Base-by-base conservation (phyloP, 352 stramenopile genomes). In the Pythium sukuiense region DNA sequence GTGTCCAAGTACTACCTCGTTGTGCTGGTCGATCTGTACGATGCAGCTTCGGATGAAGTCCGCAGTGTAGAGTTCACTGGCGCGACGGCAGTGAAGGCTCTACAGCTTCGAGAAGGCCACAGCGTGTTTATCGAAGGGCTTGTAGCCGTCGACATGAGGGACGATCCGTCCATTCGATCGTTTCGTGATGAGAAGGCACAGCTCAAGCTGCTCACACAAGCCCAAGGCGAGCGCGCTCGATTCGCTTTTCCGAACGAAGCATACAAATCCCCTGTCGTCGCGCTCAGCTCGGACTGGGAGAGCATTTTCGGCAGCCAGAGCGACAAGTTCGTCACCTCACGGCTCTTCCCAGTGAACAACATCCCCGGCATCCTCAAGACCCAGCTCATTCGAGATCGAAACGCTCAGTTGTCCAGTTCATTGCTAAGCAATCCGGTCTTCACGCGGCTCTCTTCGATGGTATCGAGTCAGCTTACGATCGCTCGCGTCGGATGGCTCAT, bases 1-100 rank as follows among this genome's bases (percentile, higher is more conserved):
- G 70, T 90, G n/a, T 86, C 78, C 20, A 84, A 76, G 60, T 90
- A 79, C 54, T 85, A 84, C 29, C 60, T 90, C 37, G 82, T 90
- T 14, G 79, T 88, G 55, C 59, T 88, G 26, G 46, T 89, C 6
- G 57, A 87, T 53, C 67, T 90, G n/a, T 89, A 88, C 63, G 75
- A 84, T 16, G 65, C 76, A 5, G 65, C 55, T 0, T 84, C 74
- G 0, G 74, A 78, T 1, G 59, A 62, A n/a, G 71, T 77, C 24
- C 52, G 87, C 12, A 67, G 64, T 4, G 73, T 90, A 5, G 82
- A 90, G 56, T 50, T 88, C 4, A 89, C 82, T 0, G 82, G 82
- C 7, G 55, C 49, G 5, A 88, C 77, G 50, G 82, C 80, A 13
- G 55, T 79, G 37, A 59, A 70, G 32, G 80, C 80, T 2, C 37